Conservation (phyloP, 805 yeast genomes). For the Brettanomyces bruxellensis region DNA sequence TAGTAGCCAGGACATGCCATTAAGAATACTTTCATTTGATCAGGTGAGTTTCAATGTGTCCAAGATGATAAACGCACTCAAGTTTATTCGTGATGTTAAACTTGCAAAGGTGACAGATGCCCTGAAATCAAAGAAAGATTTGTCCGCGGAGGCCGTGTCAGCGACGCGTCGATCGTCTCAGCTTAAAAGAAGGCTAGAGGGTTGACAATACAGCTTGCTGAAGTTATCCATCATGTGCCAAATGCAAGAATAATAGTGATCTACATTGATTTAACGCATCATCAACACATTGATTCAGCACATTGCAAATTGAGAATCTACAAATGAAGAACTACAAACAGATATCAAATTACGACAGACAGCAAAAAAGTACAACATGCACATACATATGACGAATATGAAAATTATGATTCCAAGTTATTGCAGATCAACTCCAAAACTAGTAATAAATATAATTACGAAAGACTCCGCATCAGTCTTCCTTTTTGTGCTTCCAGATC, state of each 20-base stretch:
- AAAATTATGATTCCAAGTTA: too few species aligned
- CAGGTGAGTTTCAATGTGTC: not conserved
- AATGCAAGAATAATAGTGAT: too few species aligned
- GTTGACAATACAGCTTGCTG: not conserved
- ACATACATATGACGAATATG: too few species aligned
- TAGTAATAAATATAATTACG: not conserved
- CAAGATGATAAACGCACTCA: not conserved
- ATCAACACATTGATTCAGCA: too few species aligned
- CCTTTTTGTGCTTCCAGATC: slow-evolving; percentile 23
- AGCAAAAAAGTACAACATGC: too few species aligned
- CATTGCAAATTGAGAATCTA: too few species aligned
- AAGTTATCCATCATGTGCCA: too few species aligned
- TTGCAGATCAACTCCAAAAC: not conserved
- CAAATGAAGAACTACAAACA: too few species aligned
- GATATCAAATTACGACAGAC: too few species aligned
- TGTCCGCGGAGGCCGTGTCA: not conserved
- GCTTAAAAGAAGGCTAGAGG: slow-evolving; percentile 5
- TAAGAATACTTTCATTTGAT: slow-evolving; percentile 2
- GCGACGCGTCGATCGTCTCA: not conserved
- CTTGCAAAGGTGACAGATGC: not conserved
- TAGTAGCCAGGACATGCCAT: slow-evolving; percentile 11
- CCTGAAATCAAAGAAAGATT: not conserved
- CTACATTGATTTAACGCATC: too few species aligned
- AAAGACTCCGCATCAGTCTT: not conserved
- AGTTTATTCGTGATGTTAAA: slow-evolving; percentile 4